Evolutionary conservation across 148 eudicot species (phyloP).

Genomic region (Rhododendron simsii): DNA sequence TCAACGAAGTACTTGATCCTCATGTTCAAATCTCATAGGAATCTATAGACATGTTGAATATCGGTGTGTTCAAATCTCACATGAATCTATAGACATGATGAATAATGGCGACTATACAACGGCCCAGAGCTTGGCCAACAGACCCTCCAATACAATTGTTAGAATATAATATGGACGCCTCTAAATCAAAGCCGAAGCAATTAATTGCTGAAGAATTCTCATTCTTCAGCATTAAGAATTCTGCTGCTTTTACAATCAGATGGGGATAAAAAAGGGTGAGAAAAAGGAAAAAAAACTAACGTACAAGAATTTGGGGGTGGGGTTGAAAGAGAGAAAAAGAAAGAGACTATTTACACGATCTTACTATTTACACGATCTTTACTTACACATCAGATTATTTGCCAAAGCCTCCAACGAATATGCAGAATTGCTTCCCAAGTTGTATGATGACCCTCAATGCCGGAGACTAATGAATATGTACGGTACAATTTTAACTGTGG

Average conservation of each 20-base stretch:
- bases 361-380: conserved; percentile 56
- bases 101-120: not conserved
- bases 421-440: conserved; percentile 1
- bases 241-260: conserved; percentile 8
- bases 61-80: not conserved
- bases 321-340: not conserved
- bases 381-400: conserved; percentile 53
- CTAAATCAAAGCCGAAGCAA: not conserved
- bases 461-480: conserved; percentile 6
- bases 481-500: not conserved
- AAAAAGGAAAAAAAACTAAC: too few relatives aligned
- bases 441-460: not conserved
- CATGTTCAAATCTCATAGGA: not conserved
- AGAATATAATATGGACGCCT: not conserved
- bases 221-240: not conserved
- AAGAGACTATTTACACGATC: not conserved
- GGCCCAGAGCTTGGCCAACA: not conserved
- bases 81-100: not conserved
- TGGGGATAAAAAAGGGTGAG: not conserved
- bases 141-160: not conserved
- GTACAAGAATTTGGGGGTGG: not conserved
- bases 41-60: not conserved
- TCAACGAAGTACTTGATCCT: not conserved
- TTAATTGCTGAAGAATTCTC: not conserved
- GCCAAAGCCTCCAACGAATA: conserved; percentile 18